A percentile compares a stretch with the other conserved stretches of the same genome.
These are phyloP conservation scores for Pyrenophora seminiperda DNA, from an alignment of 2,329 filamentous ascomycete genomes.

Conservation along the genomic window DNA sequence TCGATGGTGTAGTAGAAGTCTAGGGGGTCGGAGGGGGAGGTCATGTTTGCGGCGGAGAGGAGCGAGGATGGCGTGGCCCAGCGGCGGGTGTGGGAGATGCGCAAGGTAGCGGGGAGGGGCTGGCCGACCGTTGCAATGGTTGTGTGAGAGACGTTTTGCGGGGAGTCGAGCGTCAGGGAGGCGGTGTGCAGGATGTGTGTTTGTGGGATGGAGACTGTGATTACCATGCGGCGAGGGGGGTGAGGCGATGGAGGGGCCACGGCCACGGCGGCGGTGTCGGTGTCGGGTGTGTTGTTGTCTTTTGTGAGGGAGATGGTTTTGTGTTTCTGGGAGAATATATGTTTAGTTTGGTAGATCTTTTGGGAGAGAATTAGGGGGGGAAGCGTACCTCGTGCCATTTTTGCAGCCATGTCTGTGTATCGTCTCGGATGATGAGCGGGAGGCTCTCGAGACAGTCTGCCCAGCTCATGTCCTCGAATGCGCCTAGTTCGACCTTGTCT, in stretches of 20 bases:
- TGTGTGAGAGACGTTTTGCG: conserved; percentile 31
- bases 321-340: conserved; percentile 27
- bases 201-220: conserved; percentile 87
- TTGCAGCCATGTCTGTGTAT: conserved; percentile 58
- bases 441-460: conserved; percentile 57
- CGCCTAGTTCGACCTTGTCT: conserved; percentile 57
- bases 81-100: conserved; percentile 60
- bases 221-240: conserved; percentile 70
- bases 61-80: conserved; percentile 52
- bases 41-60: conserved; percentile 34
- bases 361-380: conserved; percentile 12
- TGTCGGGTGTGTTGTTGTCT: neutral
- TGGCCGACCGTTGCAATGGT: conserved; percentile 65
- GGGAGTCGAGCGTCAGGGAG: conserved; percentile 62
- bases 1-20: conserved; percentile 85
- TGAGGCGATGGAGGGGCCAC: conserved; percentile 38
- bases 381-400: conserved; percentile 61
- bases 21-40: conserved; percentile 54
- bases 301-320: conserved; percentile 28
- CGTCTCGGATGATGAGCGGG: conserved; percentile 50
- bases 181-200: conserved; percentile 83
- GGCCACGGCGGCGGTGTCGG: conserved; percentile 5
- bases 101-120: conserved; percentile 66
- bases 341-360: too few species aligned
- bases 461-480: conserved; percentile 62